Percentiles rank a stretch among this genome's conserved stretches.
phyloP scores from a whole-genome alignment of 768 basidiomycete genomes.

The Leucosporidium creatinivorum region DNA sequence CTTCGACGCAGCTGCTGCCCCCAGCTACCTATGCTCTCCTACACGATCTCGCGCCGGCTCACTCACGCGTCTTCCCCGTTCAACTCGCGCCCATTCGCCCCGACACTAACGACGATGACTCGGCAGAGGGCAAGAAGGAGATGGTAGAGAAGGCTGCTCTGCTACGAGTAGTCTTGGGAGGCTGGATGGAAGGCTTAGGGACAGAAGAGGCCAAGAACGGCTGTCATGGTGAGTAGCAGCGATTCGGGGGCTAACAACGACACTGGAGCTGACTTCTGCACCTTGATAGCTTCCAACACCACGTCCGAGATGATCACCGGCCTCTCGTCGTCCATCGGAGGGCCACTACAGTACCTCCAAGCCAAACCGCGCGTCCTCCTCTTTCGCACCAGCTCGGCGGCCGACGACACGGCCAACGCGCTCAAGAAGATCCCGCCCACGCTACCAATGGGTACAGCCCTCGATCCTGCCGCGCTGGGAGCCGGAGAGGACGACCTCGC shows the following conservation, averaged over 20 bases:
- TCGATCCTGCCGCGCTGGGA: background rate
- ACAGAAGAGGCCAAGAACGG: constrained; percentile 16
- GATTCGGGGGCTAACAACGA: background rate
- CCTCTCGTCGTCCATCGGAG: constrained; percentile 13
- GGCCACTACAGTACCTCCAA: constrained; percentile 19
- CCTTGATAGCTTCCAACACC: background rate
- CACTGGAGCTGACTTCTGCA: background rate
- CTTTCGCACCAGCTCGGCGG: constrained; percentile 12
- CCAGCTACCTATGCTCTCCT: constrained; percentile 11
- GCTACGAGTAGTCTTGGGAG: constrained; percentile 27
- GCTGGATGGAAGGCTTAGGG: constrained; percentile 27
- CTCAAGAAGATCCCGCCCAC: constrained; percentile 1
- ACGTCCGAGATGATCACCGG: constrained; percentile 15
- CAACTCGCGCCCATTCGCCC: background rate
- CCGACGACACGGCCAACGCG: background rate
- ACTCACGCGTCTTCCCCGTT: constrained; percentile 13
- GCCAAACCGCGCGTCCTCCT: constrained; percentile 26
- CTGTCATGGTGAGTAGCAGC: background rate
- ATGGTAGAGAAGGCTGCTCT: constrained; percentile 19
- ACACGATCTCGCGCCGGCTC: constrained; percentile 5
- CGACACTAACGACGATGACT: constrained; percentile 12
- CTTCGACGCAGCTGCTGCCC: constrained; percentile 5
- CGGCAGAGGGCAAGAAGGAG: constrained; percentile 8
- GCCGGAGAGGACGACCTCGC: constrained; percentile 23
- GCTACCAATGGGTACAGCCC: constrained; percentile 11